Base-by-base conservation (phyloP, 73 alveolate genomes). In the Diophrys appendiculata region DNA sequence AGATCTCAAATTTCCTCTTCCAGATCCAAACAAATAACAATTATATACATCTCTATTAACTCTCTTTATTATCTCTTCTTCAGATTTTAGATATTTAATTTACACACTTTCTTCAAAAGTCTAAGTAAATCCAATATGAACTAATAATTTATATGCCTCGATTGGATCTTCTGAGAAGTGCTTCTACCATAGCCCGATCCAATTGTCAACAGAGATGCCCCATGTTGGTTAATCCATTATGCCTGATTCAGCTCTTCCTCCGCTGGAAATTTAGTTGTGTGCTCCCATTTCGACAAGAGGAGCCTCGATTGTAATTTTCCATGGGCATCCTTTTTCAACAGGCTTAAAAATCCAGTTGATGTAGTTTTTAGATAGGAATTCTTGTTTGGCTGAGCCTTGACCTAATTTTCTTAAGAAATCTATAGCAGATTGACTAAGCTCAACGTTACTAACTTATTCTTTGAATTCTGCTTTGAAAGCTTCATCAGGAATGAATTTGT, bases 131-230 rank as follows among this genome's bases (percentile, higher is more conserved):
- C 90, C 90, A 33, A 82, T 56, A 29, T 82, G 75, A 8, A 73
- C 73, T 14, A 82, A 75, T 26, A 43, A 31, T 65, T 75, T 76
- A 33, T 70, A 34, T 0, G 85, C 82, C 52, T 54, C 29, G 24
- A 68, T 76, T 23, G 52, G 76, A 34, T 56, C 64, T 23, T 26
- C 54, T 18, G 80, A 35, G 31, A 74, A 75, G 1, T 13, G 28
- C 29, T 82, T 82, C 35, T 82, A 69, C 90, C 90, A 82, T 11
- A 82, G 67, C 29, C 84, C 90, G 27, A 82, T 73, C 90, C 90
- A 82, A 11, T 43, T n/a, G 13, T 75, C 82, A 22, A 22, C 32
- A 34, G 26, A 73, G 29, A 82, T 82, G 18, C 85, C 22, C 2
- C 23, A 2, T 69, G 25, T 67, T 65, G 18, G 54, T 74, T 54